These are phyloP conservation scores for Corchorus olitorius DNA, from an alignment of 345 rosid genomes.

Conservation along the genomic window DNA sequence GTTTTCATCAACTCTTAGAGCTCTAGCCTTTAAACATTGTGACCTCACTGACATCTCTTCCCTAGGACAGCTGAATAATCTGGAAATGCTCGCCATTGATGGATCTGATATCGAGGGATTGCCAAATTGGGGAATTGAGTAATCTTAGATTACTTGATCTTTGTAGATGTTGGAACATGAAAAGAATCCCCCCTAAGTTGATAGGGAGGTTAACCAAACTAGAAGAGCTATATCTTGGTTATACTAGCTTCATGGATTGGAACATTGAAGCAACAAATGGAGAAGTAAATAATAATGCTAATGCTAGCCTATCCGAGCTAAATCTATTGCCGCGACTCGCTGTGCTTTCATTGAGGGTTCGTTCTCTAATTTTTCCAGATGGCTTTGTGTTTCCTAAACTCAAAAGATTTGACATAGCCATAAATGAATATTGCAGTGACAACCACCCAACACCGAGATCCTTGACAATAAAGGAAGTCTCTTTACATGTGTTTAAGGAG, in stretches of 20 bases:
- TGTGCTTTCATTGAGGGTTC: no score
- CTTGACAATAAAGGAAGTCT: no score
- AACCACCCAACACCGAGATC: no score
- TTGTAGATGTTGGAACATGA: neutral
- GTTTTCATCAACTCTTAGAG: neutral
- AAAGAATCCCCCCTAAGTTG: neutral
- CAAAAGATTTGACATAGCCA: no score
- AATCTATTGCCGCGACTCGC: neutral
- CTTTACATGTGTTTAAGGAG: no score
- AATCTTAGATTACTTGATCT: conserved; percentile 6
- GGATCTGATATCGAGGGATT: neutral
- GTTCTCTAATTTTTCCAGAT: no score
- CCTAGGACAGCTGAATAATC: neutral
- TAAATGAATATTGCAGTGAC: no score
- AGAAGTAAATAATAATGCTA: neutral
- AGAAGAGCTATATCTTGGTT: neutral
- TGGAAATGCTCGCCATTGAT: neutral
- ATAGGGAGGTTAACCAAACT: neutral
- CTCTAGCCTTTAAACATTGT: neutral
- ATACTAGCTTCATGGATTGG: neutral
- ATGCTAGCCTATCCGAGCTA: neutral
- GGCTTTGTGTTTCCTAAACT: no score
- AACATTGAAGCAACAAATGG: neutral
- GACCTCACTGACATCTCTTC: neutral
- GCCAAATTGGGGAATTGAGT: neutral